A percentile compares a stretch with the other conserved stretches of the same genome.
phyloP scores from a whole-genome alignment of 495 filamentous ascomycete species.

The Penicillium subrubescens region DNA sequence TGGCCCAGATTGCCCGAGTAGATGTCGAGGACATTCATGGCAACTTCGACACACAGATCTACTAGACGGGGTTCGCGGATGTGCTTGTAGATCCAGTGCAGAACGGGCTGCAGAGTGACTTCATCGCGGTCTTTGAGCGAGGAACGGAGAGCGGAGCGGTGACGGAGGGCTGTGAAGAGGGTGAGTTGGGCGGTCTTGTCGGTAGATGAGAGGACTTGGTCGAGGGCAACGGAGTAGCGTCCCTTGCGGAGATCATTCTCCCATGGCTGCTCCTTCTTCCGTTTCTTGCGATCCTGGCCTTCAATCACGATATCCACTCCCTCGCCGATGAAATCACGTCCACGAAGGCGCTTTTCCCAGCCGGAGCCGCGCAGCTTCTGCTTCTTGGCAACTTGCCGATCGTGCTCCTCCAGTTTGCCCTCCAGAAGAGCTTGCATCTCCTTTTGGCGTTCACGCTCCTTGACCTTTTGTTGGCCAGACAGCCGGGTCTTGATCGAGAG shows the following conservation, averaged over 20 bases:
- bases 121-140: slow-evolving; percentile 85
- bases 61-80: slow-evolving; percentile 80
- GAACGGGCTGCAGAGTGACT: slow-evolving; percentile 72
- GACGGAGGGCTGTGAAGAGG: slow-evolving; percentile 77
- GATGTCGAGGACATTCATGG: slow-evolving; percentile 77
- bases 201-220: slow-evolving; percentile 65
- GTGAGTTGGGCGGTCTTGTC: slow-evolving; percentile 68
- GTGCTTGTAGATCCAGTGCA: slow-evolving; percentile 79
- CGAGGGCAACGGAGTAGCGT: slow-evolving; percentile 74
- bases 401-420: slow-evolving; percentile 70
- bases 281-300: slow-evolving; percentile 59
- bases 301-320: slow-evolving; percentile 85
- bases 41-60: slow-evolving; percentile 74
- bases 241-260: slow-evolving; percentile 78
- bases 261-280: slow-evolving; percentile 71
- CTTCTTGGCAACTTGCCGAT: slow-evolving; percentile 63
- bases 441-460: slow-evolving; percentile 74
- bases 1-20: slow-evolving; percentile 81
- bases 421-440: slow-evolving; percentile 84
- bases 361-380: slow-evolving; percentile 69
- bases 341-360: slow-evolving; percentile 68
- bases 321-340: slow-evolving; percentile 83
- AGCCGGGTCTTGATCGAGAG: slow-evolving; percentile 85
- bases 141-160: slow-evolving; percentile 82
- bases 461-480: slow-evolving; percentile 77